A percentile compares a stretch with the other conserved stretches of the same genome.
Conservation (phyloP, 495 filamentous ascomycete genomes). For the Penicilliopsis zonata region DNA sequence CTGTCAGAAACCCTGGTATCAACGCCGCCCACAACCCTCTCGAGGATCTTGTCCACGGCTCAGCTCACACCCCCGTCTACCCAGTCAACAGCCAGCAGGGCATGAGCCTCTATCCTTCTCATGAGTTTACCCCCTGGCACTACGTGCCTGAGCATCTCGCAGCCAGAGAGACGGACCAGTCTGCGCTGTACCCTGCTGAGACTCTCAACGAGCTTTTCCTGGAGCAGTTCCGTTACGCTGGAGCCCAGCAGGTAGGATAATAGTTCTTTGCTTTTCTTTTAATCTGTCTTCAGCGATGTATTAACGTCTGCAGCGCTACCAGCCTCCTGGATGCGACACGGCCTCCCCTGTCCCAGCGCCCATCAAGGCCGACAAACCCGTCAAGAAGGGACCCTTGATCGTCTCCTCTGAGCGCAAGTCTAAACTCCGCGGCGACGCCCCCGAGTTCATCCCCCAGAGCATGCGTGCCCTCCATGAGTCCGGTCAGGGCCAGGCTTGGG, state of each 20-base stretch:
- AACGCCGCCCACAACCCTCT: too few species aligned
- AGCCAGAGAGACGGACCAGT: too few species aligned
- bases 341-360: neutral
- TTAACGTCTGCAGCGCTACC: neutral
- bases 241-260: slow-evolving; percentile 10
- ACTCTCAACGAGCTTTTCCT: slow-evolving; percentile 5
- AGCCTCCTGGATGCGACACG: neutral
- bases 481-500: too few species aligned
- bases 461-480: too few species aligned
- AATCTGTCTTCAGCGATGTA: neutral
- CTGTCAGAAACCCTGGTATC: too few species aligned
- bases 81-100: too few species aligned
- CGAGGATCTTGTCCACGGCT: too few species aligned
- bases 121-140: too few species aligned
- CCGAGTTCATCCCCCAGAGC: slow-evolving; percentile 10
- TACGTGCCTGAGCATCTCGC: too few species aligned
- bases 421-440: slow-evolving; percentile 11
- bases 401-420: neutral
- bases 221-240: slow-evolving; percentile 8
- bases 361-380: neutral
- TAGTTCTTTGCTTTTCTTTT: too few species aligned
- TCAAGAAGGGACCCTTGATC: neutral
- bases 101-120: too few species aligned
- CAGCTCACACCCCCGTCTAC: too few species aligned
- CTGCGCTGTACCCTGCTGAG: neutral